A percentile compares a stretch with the other conserved stretches of the same genome.
Conservation (phyloP, 2,329 filamentous ascomycete genomes). For the Ilyonectria robusta region DNA sequence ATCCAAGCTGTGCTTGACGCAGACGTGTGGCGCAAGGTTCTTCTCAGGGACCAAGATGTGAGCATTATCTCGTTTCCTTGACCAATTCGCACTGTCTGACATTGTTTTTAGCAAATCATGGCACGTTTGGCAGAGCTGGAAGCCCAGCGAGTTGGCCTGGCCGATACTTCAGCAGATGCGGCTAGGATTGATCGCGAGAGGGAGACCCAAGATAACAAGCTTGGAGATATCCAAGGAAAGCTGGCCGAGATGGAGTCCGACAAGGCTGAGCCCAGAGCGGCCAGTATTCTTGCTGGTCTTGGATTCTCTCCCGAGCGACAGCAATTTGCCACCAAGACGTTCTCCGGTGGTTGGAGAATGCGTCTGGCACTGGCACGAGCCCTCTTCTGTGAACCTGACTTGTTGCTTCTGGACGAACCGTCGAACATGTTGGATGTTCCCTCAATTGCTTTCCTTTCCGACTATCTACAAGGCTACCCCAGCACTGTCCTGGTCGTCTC, state of each 20-base stretch:
- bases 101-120: slow-evolving; percentile 75
- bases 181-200: slow-evolving; percentile 87
- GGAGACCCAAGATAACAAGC: slow-evolving; percentile 89
- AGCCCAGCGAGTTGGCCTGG: slow-evolving; percentile 81
- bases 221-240: slow-evolving; percentile 92
- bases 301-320: slow-evolving; percentile 96
- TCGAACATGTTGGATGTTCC: slow-evolving; percentile 99
- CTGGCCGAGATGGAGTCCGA: slow-evolving; percentile 99
- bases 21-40: slow-evolving; percentile 97
- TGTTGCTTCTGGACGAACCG: slow-evolving; percentile 97
- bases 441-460: slow-evolving; percentile 98
- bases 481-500: slow-evolving; percentile 97
- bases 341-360: slow-evolving; percentile 99
- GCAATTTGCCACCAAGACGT: slow-evolving; percentile 94
- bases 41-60: slow-evolving; percentile 89
- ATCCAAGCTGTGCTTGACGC: slow-evolving; percentile 96
- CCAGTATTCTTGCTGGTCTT: slow-evolving; percentile 95
- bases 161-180: slow-evolving; percentile 93
- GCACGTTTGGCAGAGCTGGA: slow-evolving; percentile 84
- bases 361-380: slow-evolving; percentile 93
- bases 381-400: slow-evolving; percentile 96
- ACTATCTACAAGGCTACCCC: slow-evolving; percentile 94
- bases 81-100: slow-evolving; percentile 49
- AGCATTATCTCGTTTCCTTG: slow-evolving; percentile 48
- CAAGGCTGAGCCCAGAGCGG: slow-evolving; percentile 95